Evolutionary conservation across 78 protist species (phyloP).

Genomic region (Cyanophora paradoxa): DNA sequence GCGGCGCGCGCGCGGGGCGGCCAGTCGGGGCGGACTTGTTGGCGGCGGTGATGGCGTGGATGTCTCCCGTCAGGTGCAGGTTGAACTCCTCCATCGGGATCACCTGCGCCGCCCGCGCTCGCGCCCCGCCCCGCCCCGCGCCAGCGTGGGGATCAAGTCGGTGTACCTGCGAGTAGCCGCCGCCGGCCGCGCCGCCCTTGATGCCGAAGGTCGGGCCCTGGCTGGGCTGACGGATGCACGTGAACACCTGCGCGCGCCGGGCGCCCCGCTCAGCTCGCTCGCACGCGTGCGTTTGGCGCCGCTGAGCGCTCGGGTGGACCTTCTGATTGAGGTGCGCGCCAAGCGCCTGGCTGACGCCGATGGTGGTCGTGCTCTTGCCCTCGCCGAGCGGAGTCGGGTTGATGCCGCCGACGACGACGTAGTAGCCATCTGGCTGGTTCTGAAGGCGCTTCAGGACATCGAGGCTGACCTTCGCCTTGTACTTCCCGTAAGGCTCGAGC

Average conservation of each 20-base stretch:
- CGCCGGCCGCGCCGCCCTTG: conserved; percentile 94
- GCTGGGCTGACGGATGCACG: conserved; percentile 24
- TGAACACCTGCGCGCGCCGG: too few relatives aligned
- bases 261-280: too few relatives aligned
- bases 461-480: conserved; percentile 71
- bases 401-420: conserved; percentile 88
- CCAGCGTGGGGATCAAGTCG: too few relatives aligned
- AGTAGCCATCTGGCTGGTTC: conserved; percentile 53
- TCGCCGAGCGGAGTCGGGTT: conserved; percentile 97
- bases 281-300: too few relatives aligned
- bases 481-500: conserved; percentile 45
- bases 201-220: conserved; percentile 78
- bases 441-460: conserved; percentile 44
- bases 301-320: too few relatives aligned
- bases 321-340: conserved; percentile 79
- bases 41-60: conserved; percentile 98
- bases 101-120: too few relatives aligned
- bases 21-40: too few relatives aligned
- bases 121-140: too few relatives aligned
- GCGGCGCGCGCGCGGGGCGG: too few relatives aligned
- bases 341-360: conserved; percentile 91
- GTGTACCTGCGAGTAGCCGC: conserved; percentile 81
- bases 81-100: conserved; percentile 96
- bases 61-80: conserved; percentile 92
- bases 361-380: too few relatives aligned